Conservation (phyloP, 75 land plant species). For the Pinus albicaulis region DNA sequence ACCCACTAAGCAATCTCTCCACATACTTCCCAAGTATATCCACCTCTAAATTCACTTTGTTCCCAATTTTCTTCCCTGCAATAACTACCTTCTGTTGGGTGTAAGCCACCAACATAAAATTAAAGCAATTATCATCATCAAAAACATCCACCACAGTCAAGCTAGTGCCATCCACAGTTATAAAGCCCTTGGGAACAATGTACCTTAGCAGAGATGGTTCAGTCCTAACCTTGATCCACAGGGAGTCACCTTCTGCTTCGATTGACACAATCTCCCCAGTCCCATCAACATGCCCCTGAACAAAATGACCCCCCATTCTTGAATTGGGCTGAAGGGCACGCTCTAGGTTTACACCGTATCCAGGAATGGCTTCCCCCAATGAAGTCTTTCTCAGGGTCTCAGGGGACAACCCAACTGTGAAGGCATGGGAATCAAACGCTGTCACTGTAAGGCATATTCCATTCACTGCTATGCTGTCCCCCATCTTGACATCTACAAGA, state of each 20-base stretch:
- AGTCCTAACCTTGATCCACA: slow-evolving; percentile 87
- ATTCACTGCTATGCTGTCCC: slow-evolving; percentile 94
- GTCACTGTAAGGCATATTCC: slow-evolving; percentile 93
- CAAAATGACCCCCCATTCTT: slow-evolving; percentile 94
- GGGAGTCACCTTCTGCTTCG: slow-evolving; percentile 72
- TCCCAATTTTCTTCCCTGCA: slow-evolving; percentile 82
- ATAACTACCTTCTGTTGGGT: slow-evolving; percentile 89
- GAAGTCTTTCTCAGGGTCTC: slow-evolving; percentile 86
- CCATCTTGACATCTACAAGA: slow-evolving; percentile 72
- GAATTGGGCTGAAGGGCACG: slow-evolving; percentile 64
- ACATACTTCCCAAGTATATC: slow-evolving; percentile 96
- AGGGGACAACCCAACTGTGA: slow-evolving; percentile 81
- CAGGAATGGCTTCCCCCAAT: slow-evolving; percentile 49
- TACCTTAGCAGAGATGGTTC: slow-evolving; percentile 49
- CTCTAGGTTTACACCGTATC: slow-evolving; percentile 77
- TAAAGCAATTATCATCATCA: slow-evolving; percentile 74
- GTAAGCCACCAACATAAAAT: slow-evolving; percentile 93
- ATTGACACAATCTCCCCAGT: slow-evolving; percentile 77
- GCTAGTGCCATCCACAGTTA: slow-evolving; percentile 96
- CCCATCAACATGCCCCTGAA: slow-evolving; percentile 98
- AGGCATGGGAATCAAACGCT: slow-evolving; percentile 51
- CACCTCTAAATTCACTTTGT: slow-evolving; percentile 89
- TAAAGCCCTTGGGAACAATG: slow-evolving; percentile 90
- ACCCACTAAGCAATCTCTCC: slow-evolving; percentile 70
- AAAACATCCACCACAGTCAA: slow-evolving; percentile 91